phyloP scores from a whole-genome alignment of 106 monocot species.

The Triglochin maritima region DNA sequence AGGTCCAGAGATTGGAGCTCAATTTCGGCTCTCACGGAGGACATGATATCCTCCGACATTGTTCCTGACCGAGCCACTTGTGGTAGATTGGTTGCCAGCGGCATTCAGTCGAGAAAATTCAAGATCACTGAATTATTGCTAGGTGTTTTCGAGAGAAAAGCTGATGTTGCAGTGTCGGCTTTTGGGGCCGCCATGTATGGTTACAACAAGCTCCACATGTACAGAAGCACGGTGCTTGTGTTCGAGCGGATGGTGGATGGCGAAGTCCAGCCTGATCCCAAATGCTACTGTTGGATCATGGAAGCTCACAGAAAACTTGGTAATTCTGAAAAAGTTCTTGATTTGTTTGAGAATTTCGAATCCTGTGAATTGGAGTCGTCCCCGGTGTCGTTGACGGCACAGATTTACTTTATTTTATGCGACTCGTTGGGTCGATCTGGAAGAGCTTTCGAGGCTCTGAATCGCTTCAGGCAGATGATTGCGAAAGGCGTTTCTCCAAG shows the following conservation, averaged over 20 bases:
- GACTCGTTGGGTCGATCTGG: slow-evolving; percentile 54
- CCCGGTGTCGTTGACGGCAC: background rate
- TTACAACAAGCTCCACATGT: slow-evolving; percentile 92
- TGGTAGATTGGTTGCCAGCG: slow-evolving; percentile 24
- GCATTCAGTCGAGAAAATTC: slow-evolving; percentile 53
- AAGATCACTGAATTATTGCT: slow-evolving; percentile 47
- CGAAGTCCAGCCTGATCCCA: slow-evolving; percentile 10
- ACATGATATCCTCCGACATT: slow-evolving; percentile 27
- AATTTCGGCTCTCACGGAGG: slow-evolving; percentile 33
- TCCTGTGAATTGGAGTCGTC: background rate
- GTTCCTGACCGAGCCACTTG: slow-evolving; percentile 33
- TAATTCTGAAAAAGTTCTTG: slow-evolving; percentile 9
- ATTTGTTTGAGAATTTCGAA: slow-evolving; percentile 8
- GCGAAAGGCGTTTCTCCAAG: slow-evolving; percentile 26
- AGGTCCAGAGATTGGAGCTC: slow-evolving; percentile 47
- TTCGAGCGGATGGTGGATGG: slow-evolving; percentile 28
- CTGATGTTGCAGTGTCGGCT: slow-evolving; percentile 15
- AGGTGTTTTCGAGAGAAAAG: slow-evolving; percentile 18
- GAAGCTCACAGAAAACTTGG: slow-evolving; percentile 40
- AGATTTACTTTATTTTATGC: slow-evolving; percentile 50
- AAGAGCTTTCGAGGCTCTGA: slow-evolving; percentile 50
- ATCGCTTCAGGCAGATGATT: slow-evolving; percentile 53
- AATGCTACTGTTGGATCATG: slow-evolving; percentile 39
- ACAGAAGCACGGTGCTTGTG: slow-evolving; percentile 37
- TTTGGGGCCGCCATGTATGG: slow-evolving; percentile 47